A percentile compares a stretch with the other conserved stretches of the same genome.
These are phyloP conservation scores for Secale cereale DNA, from an alignment of 176 grass and related monocot species.

Conservation along the genomic window DNA sequence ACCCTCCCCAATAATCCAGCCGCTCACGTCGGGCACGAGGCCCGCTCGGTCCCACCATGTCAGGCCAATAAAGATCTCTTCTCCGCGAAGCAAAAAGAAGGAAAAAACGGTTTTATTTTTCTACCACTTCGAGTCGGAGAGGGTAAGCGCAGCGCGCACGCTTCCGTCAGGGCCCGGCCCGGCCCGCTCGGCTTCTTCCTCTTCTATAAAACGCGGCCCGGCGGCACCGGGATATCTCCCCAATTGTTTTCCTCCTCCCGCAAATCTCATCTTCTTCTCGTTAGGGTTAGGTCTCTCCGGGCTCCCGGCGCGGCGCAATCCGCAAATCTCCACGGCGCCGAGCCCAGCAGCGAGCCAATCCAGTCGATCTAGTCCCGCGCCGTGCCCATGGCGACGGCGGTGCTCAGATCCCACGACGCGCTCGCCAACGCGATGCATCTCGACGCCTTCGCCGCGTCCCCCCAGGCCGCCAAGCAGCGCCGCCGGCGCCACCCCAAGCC, in stretches of 20 bases:
- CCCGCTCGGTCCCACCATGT: too few relatives aligned
- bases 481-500: conserved; percentile 23
- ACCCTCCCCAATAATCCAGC: not conserved
- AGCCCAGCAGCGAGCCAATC: not conserved
- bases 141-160: conserved; percentile 12
- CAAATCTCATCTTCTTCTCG: not conserved
- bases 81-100: too few relatives aligned
- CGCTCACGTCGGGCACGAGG: conserved; percentile 9
- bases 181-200: not conserved
- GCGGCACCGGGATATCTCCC: not conserved
- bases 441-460: conserved; percentile 35
- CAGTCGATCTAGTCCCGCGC: not conserved
- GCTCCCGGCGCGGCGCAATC: not conserved
- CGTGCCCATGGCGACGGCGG: conserved; percentile 40
- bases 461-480: not conserved
- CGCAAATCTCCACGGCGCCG: too few relatives aligned
- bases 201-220: conserved; percentile 23
- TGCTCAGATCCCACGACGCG: conserved; percentile 47
- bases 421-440: conserved; percentile 37
- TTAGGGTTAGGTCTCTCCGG: conserved; percentile 17
- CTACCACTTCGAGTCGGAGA: too few relatives aligned
- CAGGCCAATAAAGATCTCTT: too few relatives aligned
- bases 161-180: not conserved
- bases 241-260: not conserved
- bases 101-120: too few relatives aligned